Base-by-base conservation (phyloP, 2,329 filamentous ascomycete species). In the Periconia digitata region DNA sequence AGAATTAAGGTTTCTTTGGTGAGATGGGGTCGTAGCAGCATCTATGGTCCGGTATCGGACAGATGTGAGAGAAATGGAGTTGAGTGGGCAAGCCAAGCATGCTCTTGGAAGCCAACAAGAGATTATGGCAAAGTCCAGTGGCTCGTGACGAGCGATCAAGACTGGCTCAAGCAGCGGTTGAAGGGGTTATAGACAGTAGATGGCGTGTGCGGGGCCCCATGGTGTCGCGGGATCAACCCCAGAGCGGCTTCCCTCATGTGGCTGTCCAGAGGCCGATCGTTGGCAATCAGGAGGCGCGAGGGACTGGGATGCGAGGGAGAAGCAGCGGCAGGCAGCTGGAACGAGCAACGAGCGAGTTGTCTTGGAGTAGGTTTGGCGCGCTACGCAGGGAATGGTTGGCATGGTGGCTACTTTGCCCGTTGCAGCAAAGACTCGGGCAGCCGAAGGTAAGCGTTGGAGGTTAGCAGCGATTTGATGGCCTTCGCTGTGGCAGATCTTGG, bases 191-290 rank as follows among this genome's bases (percentile, higher is more conserved):
- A 32, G 37, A 20, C 15, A 20, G 22, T 32, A 32, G 37, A 20
- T 21, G 22, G 22, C 18, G 37, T 40, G 29, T 49, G 50, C 50
- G 50, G 50, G 50, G 50, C 49, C 49, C 49, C 49, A 51, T 40
- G 44, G 34, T 40, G 22, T 43, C 27, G 47, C 36, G 40, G 50
- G 38, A 47, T 47, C 37, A 38, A 40, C 20, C 22, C 24, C 29
- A 29, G 21, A 18, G 32, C 42, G 27, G 29, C 8, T 29, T 32
- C 27, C 27, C 27, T 32, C 27, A 32, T 5, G 27, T 38, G 35
- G 35, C 35, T 38, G 10, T 38, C 18, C 18, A 38, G 6, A n/a
- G 23, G 40, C n/a, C n/a, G 40, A 42, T 42, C 40, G 10, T 42
- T 35, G 17, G 27, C 27, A 34, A 8, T 21, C 35, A 4, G 12